A percentile compares a stretch with the other conserved stretches of the same genome.
Conservation (phyloP, 768 basidiomycete genomes). For the Asterophora parasitica region DNA sequence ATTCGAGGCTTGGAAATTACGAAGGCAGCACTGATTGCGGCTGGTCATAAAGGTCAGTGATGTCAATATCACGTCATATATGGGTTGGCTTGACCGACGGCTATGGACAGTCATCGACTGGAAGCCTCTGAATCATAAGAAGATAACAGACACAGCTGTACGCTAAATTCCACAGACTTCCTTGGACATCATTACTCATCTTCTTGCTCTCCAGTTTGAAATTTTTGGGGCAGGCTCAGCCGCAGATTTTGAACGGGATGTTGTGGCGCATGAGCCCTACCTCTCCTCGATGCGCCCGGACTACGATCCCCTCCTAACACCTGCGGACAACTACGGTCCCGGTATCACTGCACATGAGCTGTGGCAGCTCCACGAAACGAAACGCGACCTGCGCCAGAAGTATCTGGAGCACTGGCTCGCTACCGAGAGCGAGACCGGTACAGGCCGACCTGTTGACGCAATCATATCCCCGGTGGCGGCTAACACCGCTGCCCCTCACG, state of each 20-base stretch:
- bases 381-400: slow-evolving; percentile 44
- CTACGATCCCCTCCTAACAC: neutral
- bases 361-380: slow-evolving; percentile 61
- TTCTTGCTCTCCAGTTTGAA: slow-evolving; percentile 19
- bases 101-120: slow-evolving; percentile 58
- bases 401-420: slow-evolving; percentile 63
- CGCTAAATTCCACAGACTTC: slow-evolving; percentile 11
- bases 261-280: slow-evolving; percentile 49
- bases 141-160: slow-evolving; percentile 40
- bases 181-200: neutral
- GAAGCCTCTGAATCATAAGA: slow-evolving; percentile 49
- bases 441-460: slow-evolving; percentile 71
- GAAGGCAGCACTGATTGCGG: slow-evolving; percentile 50
- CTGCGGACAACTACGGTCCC: neutral
- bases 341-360: slow-evolving; percentile 43
- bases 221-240: slow-evolving; percentile 45
- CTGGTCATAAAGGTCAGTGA: slow-evolving; percentile 63
- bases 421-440: slow-evolving; percentile 48
- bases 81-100: neutral
- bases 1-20: slow-evolving; percentile 51
- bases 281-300: slow-evolving; percentile 42
- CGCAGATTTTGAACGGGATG: slow-evolving; percentile 40
- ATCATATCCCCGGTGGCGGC: slow-evolving; percentile 64
- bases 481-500: slow-evolving; percentile 60
- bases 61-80: neutral